Base-by-base conservation (phyloP, 371 early-diverging fungal species). In the Mucor saturninus region DNA sequence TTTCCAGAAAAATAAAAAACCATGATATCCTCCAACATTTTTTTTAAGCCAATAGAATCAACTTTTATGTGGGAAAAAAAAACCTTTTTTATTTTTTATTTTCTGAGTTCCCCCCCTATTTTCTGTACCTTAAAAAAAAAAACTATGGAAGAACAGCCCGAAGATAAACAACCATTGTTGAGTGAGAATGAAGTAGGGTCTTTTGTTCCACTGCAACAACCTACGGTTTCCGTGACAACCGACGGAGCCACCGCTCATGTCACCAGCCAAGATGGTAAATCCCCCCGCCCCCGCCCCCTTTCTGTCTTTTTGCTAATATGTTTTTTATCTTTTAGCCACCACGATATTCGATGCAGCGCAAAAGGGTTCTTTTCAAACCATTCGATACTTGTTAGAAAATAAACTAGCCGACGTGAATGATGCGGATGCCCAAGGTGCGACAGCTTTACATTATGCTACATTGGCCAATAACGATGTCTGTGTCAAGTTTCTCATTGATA, bases 361-460 rank as follows among this genome's bases (percentile, higher is more conserved):
- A 66, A 76, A 70, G 57, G 91, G 92, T 52, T 82, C 88, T 45
- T 74, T 90, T 35, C 80, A 72, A 8, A 66, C 76, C 4, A 72
- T 88, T 29, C 75, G 79, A 6, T 64, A 81, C 35, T 61, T 87
- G 26, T 55, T 92, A 5, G 86, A 87, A 14, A 69, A 69, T 14
- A 84, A 84, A 42, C 70, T 69, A 39, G 80, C 78, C 1, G 55
- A 67, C 2, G 80, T 77, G 1, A 80, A 82, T 14, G 84, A 85
- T 64, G 67, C 73, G 5, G 95, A 93, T 62, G 64, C 76, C 11
- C 83, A 86, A 53, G 89, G 89, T 14, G 84, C 85, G 56, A 83
- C 93, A 3, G 77, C 94, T 11, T 72, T 95, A 52, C 95, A 94
- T 73, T 90, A 92, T 82, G 93, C 93, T 3, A 87, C 90, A 3